Percentiles rank a stretch among this genome's conserved stretches.
Evolutionary conservation across 1,139 yeast genomes (phyloP).

Genomic region (Magnusiomyces paraingens): DNA sequence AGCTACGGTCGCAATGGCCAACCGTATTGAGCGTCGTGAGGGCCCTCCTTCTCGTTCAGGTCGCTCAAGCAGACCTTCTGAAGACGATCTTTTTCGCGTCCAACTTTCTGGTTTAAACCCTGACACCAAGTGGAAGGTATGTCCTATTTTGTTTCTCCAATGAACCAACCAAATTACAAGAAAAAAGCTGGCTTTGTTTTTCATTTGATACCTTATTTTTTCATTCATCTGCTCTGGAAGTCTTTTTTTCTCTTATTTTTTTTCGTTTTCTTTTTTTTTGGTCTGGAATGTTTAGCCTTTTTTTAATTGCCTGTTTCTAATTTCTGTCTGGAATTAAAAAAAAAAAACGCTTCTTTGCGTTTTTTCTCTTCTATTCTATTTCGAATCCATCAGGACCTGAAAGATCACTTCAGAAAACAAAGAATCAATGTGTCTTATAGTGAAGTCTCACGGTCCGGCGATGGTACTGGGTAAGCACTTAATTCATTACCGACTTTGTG

Average conservation of each 20-base stretch:
- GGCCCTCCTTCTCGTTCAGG: slow-evolving; percentile 13
- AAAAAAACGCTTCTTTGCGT: background rate
- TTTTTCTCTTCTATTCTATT: slow-evolving; percentile 5
- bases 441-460: slow-evolving; percentile 30
- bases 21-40: slow-evolving; percentile 15
- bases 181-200: slow-evolving; percentile 8
- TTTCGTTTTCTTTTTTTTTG: slow-evolving; percentile 16
- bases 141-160: slow-evolving; percentile 16
- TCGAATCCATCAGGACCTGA: slow-evolving; percentile 25
- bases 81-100: slow-evolving; percentile 21
- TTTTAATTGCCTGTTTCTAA: slow-evolving; percentile 5
- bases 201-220: slow-evolving; percentile 14
- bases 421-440: slow-evolving; percentile 33
- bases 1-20: slow-evolving; percentile 30
- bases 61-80: slow-evolving; percentile 21
- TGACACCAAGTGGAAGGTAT: slow-evolving; percentile 29
- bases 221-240: slow-evolving; percentile 1
- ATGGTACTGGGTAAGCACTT: slow-evolving; percentile 26
- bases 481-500: background rate
- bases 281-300: slow-evolving; percentile 21
- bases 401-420: slow-evolving; percentile 33
- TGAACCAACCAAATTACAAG: too few relatives aligned
- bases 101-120: slow-evolving; percentile 24
- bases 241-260: slow-evolving; percentile 2
- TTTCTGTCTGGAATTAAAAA: slow-evolving; percentile 1